Base-by-base conservation (phyloP, 768 basidiomycete species). In the Termitomyces sp. region DNA sequence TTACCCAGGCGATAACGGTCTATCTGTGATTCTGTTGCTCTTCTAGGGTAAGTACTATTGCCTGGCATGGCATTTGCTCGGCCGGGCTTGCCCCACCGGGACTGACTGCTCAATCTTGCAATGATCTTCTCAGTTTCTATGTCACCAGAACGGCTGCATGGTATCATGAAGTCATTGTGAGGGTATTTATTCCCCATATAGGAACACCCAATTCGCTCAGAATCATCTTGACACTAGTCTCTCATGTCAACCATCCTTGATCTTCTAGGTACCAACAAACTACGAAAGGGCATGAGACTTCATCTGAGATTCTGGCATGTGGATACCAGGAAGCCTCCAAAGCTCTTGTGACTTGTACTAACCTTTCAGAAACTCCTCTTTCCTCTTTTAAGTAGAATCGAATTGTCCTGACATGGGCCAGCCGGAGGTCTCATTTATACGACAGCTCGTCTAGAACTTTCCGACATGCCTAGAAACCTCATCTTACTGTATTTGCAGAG, bases 191-290 rank as follows among this genome's bases (percentile, higher is more conserved):
- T 55, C 11, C 51, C 35, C n/a, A 57, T 56, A 16, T 38, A 48
- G 60, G 6, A 51, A 12, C 11, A 40, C 45, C 53, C 44, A 11
- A 49, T 20, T 32, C 38, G 20, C n/a, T 39, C 8, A 20, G 40
- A 46, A 59, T 48, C 56, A 35, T 38, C 22, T 55, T 59, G 42
- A 44, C 32, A 52, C 55, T 18, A 18, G 15, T 46, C 32, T 39
- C 62, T 55, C 62, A 28, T 54, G 45, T 40, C 39, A 20, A 46
- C 7, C 45, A 59, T 56, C 58, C 42, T n/a, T 51, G 36, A 46
- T 54, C 45, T 55, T 40, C 40, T 36, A 57, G 62, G 62, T 52
- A 63, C 62, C 58, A 63, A 53, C 56, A 55, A 22, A 39, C 44
- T 20, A 52, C 40, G 18, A 49, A 33, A 38, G 52, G 52, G 16